Conservation (phyloP, 306 rosid species). For the Lablab purpureus region DNA sequence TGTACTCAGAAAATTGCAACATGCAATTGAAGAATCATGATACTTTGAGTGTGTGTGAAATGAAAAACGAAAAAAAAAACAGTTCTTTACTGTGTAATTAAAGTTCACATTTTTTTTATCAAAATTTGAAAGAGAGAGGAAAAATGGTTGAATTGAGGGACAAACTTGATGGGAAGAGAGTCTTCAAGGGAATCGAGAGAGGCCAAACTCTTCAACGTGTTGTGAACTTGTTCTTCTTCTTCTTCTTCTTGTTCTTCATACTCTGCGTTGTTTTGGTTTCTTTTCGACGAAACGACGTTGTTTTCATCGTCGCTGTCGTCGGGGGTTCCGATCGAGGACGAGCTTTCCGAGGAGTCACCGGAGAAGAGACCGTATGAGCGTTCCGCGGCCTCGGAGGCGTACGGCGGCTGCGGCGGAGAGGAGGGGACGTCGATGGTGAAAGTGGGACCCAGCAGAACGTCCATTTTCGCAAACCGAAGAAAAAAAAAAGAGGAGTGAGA, state of each 20-base stretch:
- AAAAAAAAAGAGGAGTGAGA: neutral
- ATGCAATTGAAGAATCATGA: neutral
- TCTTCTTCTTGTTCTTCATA: conserved; percentile 1
- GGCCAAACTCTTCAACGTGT: conserved; percentile 56
- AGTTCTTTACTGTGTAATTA: no score
- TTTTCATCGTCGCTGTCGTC: conserved; percentile 55
- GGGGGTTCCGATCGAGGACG: conserved; percentile 86
- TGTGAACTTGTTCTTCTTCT: conserved; percentile 52
- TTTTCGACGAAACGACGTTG: neutral
- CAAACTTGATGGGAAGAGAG: conserved; percentile 87
- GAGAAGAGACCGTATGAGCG: neutral
- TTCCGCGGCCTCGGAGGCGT: neutral
- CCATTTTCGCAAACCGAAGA: conserved; percentile 49
- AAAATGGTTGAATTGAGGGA: neutral
- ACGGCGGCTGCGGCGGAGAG: conserved; percentile 23
- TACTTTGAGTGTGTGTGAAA: no score
- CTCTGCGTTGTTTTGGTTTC: neutral
- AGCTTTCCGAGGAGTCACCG: conserved; percentile 51
- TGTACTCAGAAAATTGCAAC: neutral
- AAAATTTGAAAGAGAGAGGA: neutral
- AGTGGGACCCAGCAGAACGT: conserved; percentile 61
- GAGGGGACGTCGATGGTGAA: conserved; percentile 59
- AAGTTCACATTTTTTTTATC: no score
- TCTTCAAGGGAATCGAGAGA: conserved; percentile 73
- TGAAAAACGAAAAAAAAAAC: no score